phyloP scores from a whole-genome alignment of 192 early-diverging fungal species.

The Nowakowskiella sp. region DNA sequence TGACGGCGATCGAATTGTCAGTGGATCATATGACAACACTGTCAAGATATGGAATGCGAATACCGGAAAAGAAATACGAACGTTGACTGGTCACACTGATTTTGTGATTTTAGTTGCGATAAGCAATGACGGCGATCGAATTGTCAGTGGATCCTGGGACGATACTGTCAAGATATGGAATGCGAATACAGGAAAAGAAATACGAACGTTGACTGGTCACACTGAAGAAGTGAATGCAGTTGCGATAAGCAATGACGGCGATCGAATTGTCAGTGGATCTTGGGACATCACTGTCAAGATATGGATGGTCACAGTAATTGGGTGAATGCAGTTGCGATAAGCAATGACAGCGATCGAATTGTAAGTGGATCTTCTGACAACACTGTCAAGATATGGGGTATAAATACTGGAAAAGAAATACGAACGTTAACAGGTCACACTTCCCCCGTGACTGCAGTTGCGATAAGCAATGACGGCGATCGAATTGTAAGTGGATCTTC shows the following conservation, averaged over 20 bases:
- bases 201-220: slow-evolving; percentile 74
- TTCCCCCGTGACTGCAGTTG: slow-evolving; percentile 77
- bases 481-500: slow-evolving; percentile 75
- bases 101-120: slow-evolving; percentile 60
- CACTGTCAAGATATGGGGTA: slow-evolving; percentile 81
- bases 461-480: slow-evolving; percentile 66
- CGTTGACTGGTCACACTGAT: slow-evolving; percentile 55
- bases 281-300: slow-evolving; percentile 67
- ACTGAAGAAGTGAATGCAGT: slow-evolving; percentile 78
- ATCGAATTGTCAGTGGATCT: slow-evolving; percentile 72
- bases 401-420: slow-evolving; percentile 60
- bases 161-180: slow-evolving; percentile 83
- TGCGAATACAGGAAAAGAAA: slow-evolving; percentile 58
- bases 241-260: slow-evolving; percentile 66
- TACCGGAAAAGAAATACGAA: slow-evolving; percentile 46
- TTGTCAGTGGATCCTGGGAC: slow-evolving; percentile 77
- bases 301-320: too few species aligned
- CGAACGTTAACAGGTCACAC: slow-evolving; percentile 72
- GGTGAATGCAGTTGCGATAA: too few species aligned
- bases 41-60: slow-evolving; percentile 84
- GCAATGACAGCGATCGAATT: too few species aligned
- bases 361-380: slow-evolving; percentile 77
- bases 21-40: slow-evolving; percentile 71
- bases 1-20: slow-evolving; percentile 67
- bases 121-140: slow-evolving; percentile 64